Evolutionary conservation across 2,329 filamentous ascomycete genomes (phyloP).

Genomic region (Thelonectria blattea): DNA sequence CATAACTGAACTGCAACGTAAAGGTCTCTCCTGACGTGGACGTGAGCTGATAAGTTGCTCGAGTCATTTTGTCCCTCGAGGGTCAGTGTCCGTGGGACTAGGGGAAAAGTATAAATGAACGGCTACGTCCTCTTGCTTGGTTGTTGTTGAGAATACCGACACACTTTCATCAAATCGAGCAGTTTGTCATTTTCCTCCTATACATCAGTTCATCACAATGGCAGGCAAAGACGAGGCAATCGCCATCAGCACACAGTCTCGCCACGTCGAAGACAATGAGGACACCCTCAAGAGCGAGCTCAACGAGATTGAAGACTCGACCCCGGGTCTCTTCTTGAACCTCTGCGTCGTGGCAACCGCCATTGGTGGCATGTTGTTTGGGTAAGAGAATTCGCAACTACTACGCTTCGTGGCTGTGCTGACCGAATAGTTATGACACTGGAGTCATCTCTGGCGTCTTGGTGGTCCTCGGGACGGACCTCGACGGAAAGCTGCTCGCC

Average conservation of each 20-base stretch:
- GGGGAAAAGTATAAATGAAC: conserved; percentile 13
- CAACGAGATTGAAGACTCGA: conserved; percentile 25
- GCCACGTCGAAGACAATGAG: conserved; percentile 21
- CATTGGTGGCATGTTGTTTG: conserved; percentile 34
- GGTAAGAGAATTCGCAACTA: conserved; percentile 34
- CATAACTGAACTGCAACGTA: background rate
- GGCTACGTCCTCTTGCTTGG: background rate
- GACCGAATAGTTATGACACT: conserved; percentile 46
- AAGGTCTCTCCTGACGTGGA: conserved; percentile 3
- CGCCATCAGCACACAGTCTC: conserved; percentile 10
- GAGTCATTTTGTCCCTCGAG: conserved; percentile 13
- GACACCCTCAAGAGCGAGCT: conserved; percentile 15
- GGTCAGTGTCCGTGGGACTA: background rate
- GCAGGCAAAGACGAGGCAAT: conserved; percentile 20
- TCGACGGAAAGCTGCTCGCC: conserved; percentile 17
- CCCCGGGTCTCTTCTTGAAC: conserved; percentile 25
- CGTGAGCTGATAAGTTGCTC: background rate
- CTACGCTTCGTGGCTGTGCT: background rate
- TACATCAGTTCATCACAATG: conserved; percentile 11
- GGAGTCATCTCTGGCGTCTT: conserved; percentile 56
- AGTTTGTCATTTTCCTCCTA: background rate
- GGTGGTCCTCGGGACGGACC: conserved; percentile 45
- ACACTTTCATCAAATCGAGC: background rate
- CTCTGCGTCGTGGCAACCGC: conserved; percentile 27
- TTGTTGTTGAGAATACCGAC: background rate